Evolutionary conservation across 2,329 filamentous ascomycete genomes (phyloP).

Genomic region (Periglandula ipomoeae): DNA sequence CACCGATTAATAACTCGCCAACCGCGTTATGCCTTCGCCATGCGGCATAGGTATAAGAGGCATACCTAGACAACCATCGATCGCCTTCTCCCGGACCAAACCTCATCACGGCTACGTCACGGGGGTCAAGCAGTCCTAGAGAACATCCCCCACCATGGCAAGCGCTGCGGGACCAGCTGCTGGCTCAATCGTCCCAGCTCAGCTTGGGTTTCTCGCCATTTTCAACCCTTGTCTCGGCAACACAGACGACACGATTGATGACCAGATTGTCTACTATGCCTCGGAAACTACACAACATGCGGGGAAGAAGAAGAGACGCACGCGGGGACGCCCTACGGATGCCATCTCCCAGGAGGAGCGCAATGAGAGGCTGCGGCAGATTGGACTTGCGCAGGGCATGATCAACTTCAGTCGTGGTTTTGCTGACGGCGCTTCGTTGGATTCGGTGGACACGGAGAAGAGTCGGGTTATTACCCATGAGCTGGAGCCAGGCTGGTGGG

Average conservation of each 20-base stretch:
- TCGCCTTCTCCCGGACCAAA: too few species aligned
- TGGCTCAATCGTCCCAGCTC: constrained; percentile 51
- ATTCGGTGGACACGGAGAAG: constrained; percentile 86
- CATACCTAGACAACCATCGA: neutral
- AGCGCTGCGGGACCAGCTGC: constrained; percentile 10
- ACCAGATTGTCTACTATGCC: constrained; percentile 92
- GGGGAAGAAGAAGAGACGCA: constrained; percentile 32
- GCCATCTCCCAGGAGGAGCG: constrained; percentile 52
- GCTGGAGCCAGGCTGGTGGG: constrained; percentile 90
- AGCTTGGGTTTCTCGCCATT: constrained; percentile 83
- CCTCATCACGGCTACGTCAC: neutral
- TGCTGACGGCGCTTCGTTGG: constrained; percentile 64
- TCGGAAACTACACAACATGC: constrained; percentile 41
- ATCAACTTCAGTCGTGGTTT: constrained; percentile 87
- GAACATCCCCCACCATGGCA: constrained; percentile 11
- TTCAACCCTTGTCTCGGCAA: constrained; percentile 79
- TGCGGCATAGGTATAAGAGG: neutral
- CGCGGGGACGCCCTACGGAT: constrained; percentile 32
- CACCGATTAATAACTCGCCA: too few species aligned
- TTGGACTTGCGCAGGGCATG: constrained; percentile 95
- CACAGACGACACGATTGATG: constrained; percentile 49
- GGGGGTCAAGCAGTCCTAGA: neutral
- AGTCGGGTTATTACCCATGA: constrained; percentile 77
- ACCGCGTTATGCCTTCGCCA: neutral
- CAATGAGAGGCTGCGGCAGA: constrained; percentile 83